Percentiles rank a stretch among this genome's conserved stretches.
These are phyloP conservation scores for Microdochium bolleyi DNA, from an alignment of 2,329 filamentous ascomycete genomes.

Conservation along the genomic window DNA sequence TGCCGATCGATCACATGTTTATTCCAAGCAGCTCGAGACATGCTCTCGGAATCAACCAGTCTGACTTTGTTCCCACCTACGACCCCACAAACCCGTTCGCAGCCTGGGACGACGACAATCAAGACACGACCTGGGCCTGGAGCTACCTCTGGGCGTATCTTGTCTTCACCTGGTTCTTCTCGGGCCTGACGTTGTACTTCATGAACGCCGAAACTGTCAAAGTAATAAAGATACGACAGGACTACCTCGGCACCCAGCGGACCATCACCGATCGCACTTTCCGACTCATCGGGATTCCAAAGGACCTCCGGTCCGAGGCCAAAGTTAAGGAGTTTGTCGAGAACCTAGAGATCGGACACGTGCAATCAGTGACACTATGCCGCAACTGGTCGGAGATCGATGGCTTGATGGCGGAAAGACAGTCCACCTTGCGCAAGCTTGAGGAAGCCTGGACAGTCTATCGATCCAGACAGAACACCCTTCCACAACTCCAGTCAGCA, in stretches of 20 bases:
- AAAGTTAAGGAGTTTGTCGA: constrained; percentile 84
- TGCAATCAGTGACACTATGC: constrained; percentile 81
- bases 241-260: constrained; percentile 86
- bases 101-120: constrained; percentile 4
- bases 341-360: constrained; percentile 78
- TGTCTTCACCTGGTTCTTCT: constrained; percentile 92
- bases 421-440: constrained; percentile 58
- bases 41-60: not conserved
- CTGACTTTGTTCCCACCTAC: constrained; percentile 1
- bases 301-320: constrained; percentile 68
- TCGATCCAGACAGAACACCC: constrained; percentile 25
- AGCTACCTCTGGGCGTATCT: constrained; percentile 86
- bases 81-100: constrained; percentile 2
- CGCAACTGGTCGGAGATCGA: constrained; percentile 82
- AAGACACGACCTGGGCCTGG: constrained; percentile 10
- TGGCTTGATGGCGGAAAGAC: constrained; percentile 59
- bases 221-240: constrained; percentile 79
- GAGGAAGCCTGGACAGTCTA: constrained; percentile 80
- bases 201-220: constrained; percentile 76
- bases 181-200: constrained; percentile 70
- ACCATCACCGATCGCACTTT: constrained; percentile 96
- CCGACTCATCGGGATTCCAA: constrained; percentile 79
- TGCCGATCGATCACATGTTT: constrained; percentile 75
- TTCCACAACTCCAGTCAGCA: not conserved
- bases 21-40: constrained; percentile 9